Conservation (phyloP, 768 basidiomycete genomes). For the Heimioporus sp. region DNA sequence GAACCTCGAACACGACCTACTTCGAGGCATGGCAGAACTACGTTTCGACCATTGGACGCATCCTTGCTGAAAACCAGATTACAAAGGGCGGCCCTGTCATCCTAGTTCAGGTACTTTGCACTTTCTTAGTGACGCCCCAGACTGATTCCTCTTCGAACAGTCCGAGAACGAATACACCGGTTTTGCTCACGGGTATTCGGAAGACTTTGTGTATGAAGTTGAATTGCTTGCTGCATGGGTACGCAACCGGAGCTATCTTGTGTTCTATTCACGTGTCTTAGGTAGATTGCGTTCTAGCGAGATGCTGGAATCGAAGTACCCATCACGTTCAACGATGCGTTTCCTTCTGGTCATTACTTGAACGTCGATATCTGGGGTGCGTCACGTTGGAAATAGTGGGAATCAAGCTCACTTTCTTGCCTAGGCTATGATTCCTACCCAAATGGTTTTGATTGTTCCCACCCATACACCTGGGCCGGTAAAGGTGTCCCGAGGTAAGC, state of each 20-base stretch:
- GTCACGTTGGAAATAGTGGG: no score
- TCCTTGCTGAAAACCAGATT: conserved; percentile 55
- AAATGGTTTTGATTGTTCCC: conserved; percentile 53
- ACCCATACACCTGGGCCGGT: conserved; percentile 44
- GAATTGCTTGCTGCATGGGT: conserved; percentile 34
- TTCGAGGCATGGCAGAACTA: conserved; percentile 54
- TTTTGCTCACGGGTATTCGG: conserved; percentile 33
- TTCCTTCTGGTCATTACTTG: conserved; percentile 44
- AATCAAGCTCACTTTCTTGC: no score
- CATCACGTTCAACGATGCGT: conserved; percentile 47
- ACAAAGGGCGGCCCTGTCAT: conserved; percentile 59
- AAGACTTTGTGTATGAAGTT: conserved; percentile 44
- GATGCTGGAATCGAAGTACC: conserved; percentile 46
- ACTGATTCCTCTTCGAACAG: conserved; percentile 21
- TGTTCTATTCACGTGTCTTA: no score
- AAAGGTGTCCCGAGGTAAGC: conserved; percentile 40
- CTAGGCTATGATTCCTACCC: conserved; percentile 37
- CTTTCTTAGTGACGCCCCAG: conserved; percentile 22
- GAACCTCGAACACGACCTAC: conserved; percentile 51
- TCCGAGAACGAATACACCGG: conserved; percentile 56
- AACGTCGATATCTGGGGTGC: conserved; percentile 51
- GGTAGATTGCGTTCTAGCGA: conserved; percentile 32
- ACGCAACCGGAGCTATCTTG: no score
- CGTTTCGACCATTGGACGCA: conserved; percentile 46
- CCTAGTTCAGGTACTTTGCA: conserved; percentile 23